Percentiles rank a stretch among this genome's conserved stretches.
Conservation (phyloP, 2,329 filamentous ascomycete genomes). For the Zasmidium cellare region DNA sequence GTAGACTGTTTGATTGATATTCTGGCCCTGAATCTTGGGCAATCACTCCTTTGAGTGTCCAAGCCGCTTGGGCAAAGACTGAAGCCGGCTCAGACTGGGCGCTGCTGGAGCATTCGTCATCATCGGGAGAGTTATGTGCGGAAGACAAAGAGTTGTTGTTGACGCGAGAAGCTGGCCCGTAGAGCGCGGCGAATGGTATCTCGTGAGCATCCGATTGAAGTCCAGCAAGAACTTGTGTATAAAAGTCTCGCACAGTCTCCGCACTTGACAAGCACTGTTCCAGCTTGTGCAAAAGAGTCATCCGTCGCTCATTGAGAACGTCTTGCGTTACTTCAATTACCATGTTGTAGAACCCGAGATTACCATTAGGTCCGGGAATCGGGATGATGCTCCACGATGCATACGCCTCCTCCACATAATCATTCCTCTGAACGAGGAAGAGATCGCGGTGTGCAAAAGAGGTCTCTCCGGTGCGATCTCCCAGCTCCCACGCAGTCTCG, state of each 20-base stretch:
- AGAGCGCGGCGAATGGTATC: slow-evolving; percentile 21
- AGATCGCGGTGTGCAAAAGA: slow-evolving; percentile 8
- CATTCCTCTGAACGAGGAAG: slow-evolving; percentile 14
- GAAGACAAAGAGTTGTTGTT: too few species aligned
- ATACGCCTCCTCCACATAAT: slow-evolving; percentile 20
- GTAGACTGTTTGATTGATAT: not conserved
- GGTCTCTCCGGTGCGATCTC: slow-evolving; percentile 16
- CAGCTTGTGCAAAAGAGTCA: slow-evolving; percentile 16
- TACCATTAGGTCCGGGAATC: slow-evolving; percentile 7
- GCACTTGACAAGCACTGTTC: slow-evolving; percentile 15
- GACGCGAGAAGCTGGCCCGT: slow-evolving; percentile 5
- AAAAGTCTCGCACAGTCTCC: slow-evolving; percentile 18
- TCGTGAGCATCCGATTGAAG: slow-evolving; percentile 18
- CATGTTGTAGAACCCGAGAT: slow-evolving; percentile 17
- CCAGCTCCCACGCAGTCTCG: slow-evolving; percentile 10
- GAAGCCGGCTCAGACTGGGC: slow-evolving; percentile 4
- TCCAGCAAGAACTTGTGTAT: slow-evolving; percentile 14
- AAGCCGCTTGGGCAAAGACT: slow-evolving; percentile 6
- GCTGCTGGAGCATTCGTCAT: not conserved
- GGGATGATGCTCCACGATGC: slow-evolving; percentile 19
- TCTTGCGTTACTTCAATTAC: slow-evolving; percentile 19
- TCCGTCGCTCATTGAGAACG: slow-evolving; percentile 19
- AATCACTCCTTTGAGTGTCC: slow-evolving; percentile 10
- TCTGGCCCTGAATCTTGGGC: not conserved
- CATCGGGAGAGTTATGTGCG: slow-evolving; percentile 1